phyloP scores from a whole-genome alignment of 2,329 filamentous ascomycete species.

The Emmonsiellopsis sp. region DNA sequence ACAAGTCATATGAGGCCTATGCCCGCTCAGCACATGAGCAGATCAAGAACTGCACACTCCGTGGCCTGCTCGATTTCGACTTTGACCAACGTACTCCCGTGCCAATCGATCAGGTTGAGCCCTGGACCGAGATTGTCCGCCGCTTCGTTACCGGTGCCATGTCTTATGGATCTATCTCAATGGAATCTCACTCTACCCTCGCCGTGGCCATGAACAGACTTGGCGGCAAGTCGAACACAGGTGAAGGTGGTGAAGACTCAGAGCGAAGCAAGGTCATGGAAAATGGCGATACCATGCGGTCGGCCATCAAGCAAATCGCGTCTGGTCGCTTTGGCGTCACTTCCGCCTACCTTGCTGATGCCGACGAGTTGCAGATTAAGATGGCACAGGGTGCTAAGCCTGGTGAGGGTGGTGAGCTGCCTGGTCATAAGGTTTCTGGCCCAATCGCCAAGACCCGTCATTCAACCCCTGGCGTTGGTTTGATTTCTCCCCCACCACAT shows the following conservation, averaged over 20 bases:
- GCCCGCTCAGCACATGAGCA: slow-evolving; percentile 88
- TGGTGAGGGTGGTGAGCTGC: slow-evolving; percentile 92
- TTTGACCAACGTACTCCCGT: slow-evolving; percentile 79
- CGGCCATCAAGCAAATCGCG: slow-evolving; percentile 94
- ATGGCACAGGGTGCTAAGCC: slow-evolving; percentile 99
- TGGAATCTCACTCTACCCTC: slow-evolving; percentile 94
- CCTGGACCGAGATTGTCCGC: slow-evolving; percentile 95
- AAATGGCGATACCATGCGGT: slow-evolving; percentile 94
- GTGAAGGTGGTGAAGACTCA: slow-evolving; percentile 91
- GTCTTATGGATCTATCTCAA: slow-evolving; percentile 97
- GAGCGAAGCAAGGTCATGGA: slow-evolving; percentile 79
- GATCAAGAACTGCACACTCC: slow-evolving; percentile 91
- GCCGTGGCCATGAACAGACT: slow-evolving; percentile 95
- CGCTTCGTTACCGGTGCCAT: slow-evolving; percentile 96
- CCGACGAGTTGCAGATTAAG: slow-evolving; percentile 96
- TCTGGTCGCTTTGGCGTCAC: slow-evolving; percentile 95
- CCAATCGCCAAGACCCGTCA: slow-evolving; percentile 91
- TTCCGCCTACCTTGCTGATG: slow-evolving; percentile 86
- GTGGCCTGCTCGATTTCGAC: slow-evolving; percentile 90
- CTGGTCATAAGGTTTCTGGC: slow-evolving; percentile 91
- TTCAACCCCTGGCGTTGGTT: slow-evolving; percentile 89
- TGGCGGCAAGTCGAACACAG: slow-evolving; percentile 94
- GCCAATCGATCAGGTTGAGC: slow-evolving; percentile 92
- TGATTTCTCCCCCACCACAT: slow-evolving; percentile 92
- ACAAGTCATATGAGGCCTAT: slow-evolving; percentile 97